Base-by-base conservation (phyloP, 345 rosid genomes). In the Salix dunnii region DNA sequence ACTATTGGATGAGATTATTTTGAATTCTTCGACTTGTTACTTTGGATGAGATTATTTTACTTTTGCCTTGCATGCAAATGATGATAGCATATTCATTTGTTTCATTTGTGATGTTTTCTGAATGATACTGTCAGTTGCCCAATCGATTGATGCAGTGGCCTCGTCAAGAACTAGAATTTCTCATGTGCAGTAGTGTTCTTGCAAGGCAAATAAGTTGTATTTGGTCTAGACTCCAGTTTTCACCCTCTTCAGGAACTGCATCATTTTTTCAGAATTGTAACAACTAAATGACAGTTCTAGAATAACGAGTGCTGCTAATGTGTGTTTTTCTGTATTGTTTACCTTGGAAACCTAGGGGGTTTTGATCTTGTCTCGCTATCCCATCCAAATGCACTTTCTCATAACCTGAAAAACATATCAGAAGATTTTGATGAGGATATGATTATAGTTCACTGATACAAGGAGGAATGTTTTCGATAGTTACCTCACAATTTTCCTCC, bases 191-290 rank as follows among this genome's bases (percentile, higher is more conserved):
- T 49, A 87, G 74, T n/a, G 86, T 88, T 36, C 90, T 80, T 21
- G 90, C 93, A 1, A 90, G 85, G 40, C 91, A 90, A 14, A 90
- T 33, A 33, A 33, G 6, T 33, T 33, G 6, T 33, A n/a, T 33
- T 33, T 33, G 84, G 10, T 91, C 94, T 83, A 88, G 81, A 67
- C 94, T 90, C 90, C 91, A 90, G 74, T 90, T 88, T 67, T 90
- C 88, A 33, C 89, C 94, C 68, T 88, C 86, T 80, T 88, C 87
- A 21, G 70, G 76, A 67, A 88, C 91, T 85, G 82, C 43, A 77
- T 40, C 43, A 40, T 40, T 40, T 40, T 40, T 40, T 40, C 43
- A 40, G 13, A 40, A 40, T 40, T 40, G 12, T 40, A 27, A 13
- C 23, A 20, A 4, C 10, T 27, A 23, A 10, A 62, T 40, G 13